These are phyloP conservation scores for Aspergillus chevalieri DNA, from an alignment of 2,329 filamentous ascomycete species.

Conservation along the genomic window DNA sequence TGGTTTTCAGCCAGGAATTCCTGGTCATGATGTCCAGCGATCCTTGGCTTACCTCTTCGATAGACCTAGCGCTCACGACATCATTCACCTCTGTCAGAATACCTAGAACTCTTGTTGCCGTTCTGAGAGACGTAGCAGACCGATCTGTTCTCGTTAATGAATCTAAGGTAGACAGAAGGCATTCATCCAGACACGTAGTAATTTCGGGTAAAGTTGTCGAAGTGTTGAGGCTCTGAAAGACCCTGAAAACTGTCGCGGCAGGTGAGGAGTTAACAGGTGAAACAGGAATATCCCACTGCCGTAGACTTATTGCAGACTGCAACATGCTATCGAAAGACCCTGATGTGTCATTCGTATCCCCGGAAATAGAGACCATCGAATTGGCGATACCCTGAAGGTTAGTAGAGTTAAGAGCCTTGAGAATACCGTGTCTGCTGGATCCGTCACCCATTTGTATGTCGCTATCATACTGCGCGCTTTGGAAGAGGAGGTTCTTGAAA, in stretches of 20 bases:
- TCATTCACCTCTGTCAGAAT: slow-evolving; percentile 78
- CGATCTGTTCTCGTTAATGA: slow-evolving; percentile 30
- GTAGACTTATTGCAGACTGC: slow-evolving; percentile 71
- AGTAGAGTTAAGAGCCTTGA: slow-evolving; percentile 70
- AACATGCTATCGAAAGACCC: slow-evolving; percentile 66
- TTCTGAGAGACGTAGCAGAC: slow-evolving; percentile 43
- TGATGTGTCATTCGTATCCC: slow-evolving; percentile 43
- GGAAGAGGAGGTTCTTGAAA: slow-evolving; percentile 78
- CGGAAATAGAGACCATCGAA: slow-evolving; percentile 62
- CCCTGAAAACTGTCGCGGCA: slow-evolving; percentile 67
- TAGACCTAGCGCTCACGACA: slow-evolving; percentile 56
- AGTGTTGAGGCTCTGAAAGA: slow-evolving; percentile 71
- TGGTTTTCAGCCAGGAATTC: slow-evolving; percentile 73
- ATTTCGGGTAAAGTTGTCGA: slow-evolving; percentile 53
- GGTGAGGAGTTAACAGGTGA: slow-evolving; percentile 58
- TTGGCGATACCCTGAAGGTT: slow-evolving; percentile 83
- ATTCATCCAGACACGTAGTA: slow-evolving; percentile 55
- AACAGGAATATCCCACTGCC: slow-evolving; percentile 84
- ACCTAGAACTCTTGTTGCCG: slow-evolving; percentile 60
- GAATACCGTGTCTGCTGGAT: slow-evolving; percentile 61
- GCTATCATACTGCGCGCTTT: slow-evolving; percentile 84
- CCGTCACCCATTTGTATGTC: slow-evolving; percentile 59
- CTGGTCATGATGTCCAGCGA: slow-evolving; percentile 61
- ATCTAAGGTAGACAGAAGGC: slow-evolving; percentile 46
- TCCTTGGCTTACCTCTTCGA: slow-evolving; percentile 55